Base-by-base conservation (phyloP, 352 stramenopile genomes). In the Globisporangium emineosum region DNA sequence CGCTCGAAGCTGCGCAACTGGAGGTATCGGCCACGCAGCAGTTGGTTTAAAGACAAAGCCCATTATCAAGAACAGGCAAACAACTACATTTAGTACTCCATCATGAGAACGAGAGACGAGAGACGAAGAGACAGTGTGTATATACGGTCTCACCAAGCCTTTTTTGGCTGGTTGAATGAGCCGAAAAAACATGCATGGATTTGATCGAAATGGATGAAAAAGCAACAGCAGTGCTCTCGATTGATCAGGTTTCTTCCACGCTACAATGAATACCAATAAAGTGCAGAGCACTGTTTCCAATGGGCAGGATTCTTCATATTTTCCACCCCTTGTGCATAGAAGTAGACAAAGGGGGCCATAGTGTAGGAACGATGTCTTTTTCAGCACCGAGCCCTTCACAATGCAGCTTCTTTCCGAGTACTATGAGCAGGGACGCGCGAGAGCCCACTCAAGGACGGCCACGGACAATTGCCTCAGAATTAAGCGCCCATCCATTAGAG, bases 1-100 rank as follows among this genome's bases (percentile, higher is more conserved):
- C 73, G 62, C 66, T 85, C 58, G 62, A 73, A 40, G 42, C 37
- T 15, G 74, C 74, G 9, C 23, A 61, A 40, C 23, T 29, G 40
- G 74, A 77, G 53, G 56, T 66, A 9, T 25, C 43, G 3, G 42
- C 57, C 27, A 63, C 57, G 43, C 57, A 55, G 57, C 27, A 54
- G 57, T 32, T 63, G 43, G 30, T 63, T 9, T 63, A 63, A 47
- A n/a, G 19, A 2, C n/a, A 8, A 8, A 49, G 21, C 17, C 1
- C 13, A 17, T 33, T 1, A 12, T 23, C 15, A 35, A 17, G 8
- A 51, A 29, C 45, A 52, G 0, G 19, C 49, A 40, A 25, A 2
- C n/a, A 30, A 56, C 45, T 30, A 30, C 19, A 9, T 40, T 19
- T 15, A 37, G 21, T 33, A 35, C 50, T 55, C 17, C 15, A n/a